Evolutionary conservation across 2,329 filamentous ascomycete genomes (phyloP).

Genomic region (Penicillium janthinellum): DNA sequence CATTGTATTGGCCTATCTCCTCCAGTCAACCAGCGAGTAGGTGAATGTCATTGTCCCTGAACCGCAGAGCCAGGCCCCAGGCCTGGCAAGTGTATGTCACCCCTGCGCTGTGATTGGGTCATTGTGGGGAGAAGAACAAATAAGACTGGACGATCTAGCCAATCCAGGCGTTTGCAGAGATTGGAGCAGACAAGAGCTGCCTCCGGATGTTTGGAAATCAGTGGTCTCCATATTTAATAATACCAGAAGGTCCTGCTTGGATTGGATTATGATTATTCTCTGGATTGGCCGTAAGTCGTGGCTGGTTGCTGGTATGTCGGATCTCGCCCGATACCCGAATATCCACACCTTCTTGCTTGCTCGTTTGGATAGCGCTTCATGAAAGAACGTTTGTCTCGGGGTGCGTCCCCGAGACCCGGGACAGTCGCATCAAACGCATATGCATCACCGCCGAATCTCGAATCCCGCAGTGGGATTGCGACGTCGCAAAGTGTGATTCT

Average conservation of each 20-base stretch:
- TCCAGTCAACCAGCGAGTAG: neutral
- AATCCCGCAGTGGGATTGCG: neutral
- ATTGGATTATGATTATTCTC: too few species aligned
- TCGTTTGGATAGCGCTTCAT: neutral
- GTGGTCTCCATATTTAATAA: neutral
- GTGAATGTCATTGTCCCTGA: conserved; percentile 9
- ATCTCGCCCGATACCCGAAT: neutral
- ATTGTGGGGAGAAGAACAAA: neutral
- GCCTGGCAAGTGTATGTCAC: neutral
- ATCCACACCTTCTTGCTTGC: neutral
- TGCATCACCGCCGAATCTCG: neutral
- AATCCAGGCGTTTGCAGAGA: neutral
- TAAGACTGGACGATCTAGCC: neutral
- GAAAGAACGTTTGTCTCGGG: neutral
- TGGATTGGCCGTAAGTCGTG: neutral
- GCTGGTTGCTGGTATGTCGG: neutral
- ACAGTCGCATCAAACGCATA: neutral
- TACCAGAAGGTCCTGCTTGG: neutral
- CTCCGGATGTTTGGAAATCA: neutral
- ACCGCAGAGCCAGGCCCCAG: neutral
- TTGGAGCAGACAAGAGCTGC: neutral
- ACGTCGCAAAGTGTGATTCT: neutral
- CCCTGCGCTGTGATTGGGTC: neutral
- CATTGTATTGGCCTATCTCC: neutral
- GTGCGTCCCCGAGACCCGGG: neutral